Evolutionary conservation across 352 stramenopile genomes (phyloP).

Genomic region (Poterioochromonas sp.): DNA sequence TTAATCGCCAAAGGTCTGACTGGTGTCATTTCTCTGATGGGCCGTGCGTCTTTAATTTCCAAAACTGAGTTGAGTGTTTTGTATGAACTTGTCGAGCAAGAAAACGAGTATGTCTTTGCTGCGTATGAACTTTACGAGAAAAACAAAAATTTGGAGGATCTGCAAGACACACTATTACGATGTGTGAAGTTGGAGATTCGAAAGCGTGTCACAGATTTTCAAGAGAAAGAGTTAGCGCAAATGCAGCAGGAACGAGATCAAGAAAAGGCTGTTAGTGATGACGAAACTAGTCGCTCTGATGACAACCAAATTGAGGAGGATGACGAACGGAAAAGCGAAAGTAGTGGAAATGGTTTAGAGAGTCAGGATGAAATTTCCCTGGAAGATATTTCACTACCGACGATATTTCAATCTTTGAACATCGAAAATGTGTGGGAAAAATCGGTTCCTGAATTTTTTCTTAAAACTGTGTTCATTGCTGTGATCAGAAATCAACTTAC

Average conservation of each 20-base stretch:
- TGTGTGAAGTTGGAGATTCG: constrained; percentile 23
- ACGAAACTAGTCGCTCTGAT: neutral
- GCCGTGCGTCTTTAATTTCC: neutral
- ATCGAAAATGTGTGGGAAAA: neutral
- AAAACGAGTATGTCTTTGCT: constrained; percentile 17
- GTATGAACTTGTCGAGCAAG: neutral
- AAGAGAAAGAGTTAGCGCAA: neutral
- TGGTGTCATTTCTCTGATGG: constrained; percentile 15
- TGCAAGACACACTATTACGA: constrained; percentile 21
- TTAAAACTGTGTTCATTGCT: constrained; percentile 4
- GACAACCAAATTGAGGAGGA: constrained; percentile 1
- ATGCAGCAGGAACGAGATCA: neutral
- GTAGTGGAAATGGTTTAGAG: neutral
- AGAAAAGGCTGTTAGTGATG: neutral
- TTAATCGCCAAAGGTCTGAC: neutral
- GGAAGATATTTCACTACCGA: neutral
- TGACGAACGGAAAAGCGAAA: too few species aligned
- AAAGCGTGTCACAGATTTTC: constrained; percentile 2
- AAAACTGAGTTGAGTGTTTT: neutral
- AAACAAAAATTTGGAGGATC: neutral
- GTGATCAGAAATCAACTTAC: neutral
- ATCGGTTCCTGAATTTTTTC: neutral
- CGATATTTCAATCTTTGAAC: neutral
- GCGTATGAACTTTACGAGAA: constrained; percentile 7
- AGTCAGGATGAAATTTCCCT: neutral